Base-by-base conservation (phyloP, 768 basidiomycete genomes). In the Daedaleopsis sinensis region DNA sequence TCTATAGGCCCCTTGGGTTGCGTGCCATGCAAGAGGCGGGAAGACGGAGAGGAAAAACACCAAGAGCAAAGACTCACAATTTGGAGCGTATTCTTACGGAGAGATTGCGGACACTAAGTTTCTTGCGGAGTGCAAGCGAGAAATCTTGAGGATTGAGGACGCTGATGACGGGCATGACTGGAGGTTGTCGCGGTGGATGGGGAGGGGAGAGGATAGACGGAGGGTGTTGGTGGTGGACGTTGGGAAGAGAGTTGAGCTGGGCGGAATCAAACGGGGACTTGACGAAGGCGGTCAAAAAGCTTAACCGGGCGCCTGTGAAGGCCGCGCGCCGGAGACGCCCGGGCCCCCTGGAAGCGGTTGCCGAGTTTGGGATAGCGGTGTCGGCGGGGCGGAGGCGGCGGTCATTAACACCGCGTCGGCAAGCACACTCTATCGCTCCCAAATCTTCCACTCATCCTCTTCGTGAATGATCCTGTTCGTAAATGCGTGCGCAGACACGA, bases 231-330 rank as follows among this genome's bases (percentile, higher is more conserved):
- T 3, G 27, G 27, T 32, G 24, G 54, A 46, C 42, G 24, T 39
- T 18, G 36, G 36, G 52, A 24, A 43, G 27, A 32, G 27, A 36
- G 49, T 50, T 52, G 51, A 38, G 51, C 32, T 52, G 37, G 42
- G 47, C 47, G 47, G 47, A 32, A 3, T 32, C 27, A 32, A 7
- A 32, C 27, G 27, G 27, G n/a, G 39, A 24, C 47, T 49, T 49
- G 59, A 54, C 52, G 18, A 12, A 59, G 57, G 16, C 52, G 57
- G 58, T 52, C 57, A 55, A 64, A 59, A 64, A 59, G 62, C 54
- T 64, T 64, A 64, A 36, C 58, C 57, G 55, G 62, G 58, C 58
- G 36, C 51, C 59, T 35, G 18, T 3, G 11, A 52, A 24, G 52
- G 56, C 35, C 51, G 46, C 23, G 47, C 36, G 15, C 52, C 52